phyloP scores from a whole-genome alignment of 2,329 filamentous ascomycete species.

The Dothiorella sarmentorum region DNA sequence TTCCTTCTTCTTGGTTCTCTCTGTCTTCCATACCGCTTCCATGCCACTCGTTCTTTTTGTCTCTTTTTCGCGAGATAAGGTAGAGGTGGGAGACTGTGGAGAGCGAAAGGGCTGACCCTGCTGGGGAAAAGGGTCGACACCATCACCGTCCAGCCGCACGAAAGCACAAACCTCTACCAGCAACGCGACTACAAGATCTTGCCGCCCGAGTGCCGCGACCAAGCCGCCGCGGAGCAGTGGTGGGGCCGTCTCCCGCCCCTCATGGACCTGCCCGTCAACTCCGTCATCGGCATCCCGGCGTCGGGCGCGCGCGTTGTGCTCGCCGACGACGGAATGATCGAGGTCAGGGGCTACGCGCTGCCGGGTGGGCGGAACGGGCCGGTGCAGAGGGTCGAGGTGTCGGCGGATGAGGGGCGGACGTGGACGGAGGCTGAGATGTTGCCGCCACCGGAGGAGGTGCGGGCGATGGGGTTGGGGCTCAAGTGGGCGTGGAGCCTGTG shows the following conservation, averaged over 20 bases:
- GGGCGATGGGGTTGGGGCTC: conserved; percentile 18
- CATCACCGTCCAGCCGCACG: conserved; percentile 49
- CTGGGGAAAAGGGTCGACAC: conserved; percentile 38
- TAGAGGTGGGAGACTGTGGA: too few relatives aligned
- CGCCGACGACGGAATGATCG: conserved; percentile 41
- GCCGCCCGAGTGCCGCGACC: conserved; percentile 49
- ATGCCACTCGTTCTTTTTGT: too few relatives aligned
- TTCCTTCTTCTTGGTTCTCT: not conserved
- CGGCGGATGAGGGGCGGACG: conserved; percentile 44
- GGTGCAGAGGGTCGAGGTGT: conserved; percentile 53
- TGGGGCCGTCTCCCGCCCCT: conserved; percentile 52
- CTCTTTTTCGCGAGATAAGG: too few relatives aligned
- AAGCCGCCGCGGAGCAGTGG: conserved; percentile 49
- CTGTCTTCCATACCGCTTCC: too few relatives aligned
- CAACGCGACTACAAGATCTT: conserved; percentile 59
- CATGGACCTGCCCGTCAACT: conserved; percentile 56
- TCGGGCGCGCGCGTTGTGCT: conserved; percentile 42
- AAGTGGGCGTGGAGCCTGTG: conserved; percentile 60
- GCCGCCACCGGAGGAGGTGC: conserved; percentile 4
- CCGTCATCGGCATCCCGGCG: conserved; percentile 50
- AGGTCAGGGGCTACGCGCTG: conserved; percentile 55
- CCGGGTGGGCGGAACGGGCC: conserved; percentile 54
- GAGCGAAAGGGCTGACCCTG: not conserved
- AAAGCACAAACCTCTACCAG: conserved; percentile 56
- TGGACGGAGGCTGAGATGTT: conserved; percentile 49